Evolutionary conservation across 352 stramenopile genomes (phyloP).

Genomic region (Globisporangium splendens): DNA sequence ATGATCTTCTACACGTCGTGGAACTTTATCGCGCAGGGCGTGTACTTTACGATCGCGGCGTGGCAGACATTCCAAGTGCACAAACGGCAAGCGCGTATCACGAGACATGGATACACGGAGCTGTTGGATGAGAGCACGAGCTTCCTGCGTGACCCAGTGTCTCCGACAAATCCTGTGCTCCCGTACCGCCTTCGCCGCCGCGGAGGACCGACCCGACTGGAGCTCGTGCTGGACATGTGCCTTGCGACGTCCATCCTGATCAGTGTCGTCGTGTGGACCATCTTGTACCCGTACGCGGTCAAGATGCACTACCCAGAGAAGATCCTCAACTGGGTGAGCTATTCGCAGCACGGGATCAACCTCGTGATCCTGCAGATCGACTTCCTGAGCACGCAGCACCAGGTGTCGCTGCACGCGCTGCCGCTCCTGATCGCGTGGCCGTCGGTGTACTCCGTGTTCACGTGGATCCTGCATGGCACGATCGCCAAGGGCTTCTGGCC

Average conservation of each 20-base stretch:
- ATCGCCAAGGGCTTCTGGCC: slow-evolving; percentile 70
- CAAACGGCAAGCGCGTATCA: slow-evolving; percentile 16
- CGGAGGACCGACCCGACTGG: slow-evolving; percentile 30
- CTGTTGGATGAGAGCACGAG: slow-evolving; percentile 39
- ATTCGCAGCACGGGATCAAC: slow-evolving; percentile 76
- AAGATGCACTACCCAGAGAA: slow-evolving; percentile 39
- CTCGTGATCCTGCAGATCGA: slow-evolving; percentile 66
- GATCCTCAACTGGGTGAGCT: slow-evolving; percentile 76
- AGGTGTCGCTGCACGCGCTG: slow-evolving; percentile 50
- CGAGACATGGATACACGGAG: slow-evolving; percentile 22
- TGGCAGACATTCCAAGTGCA: slow-evolving; percentile 23
- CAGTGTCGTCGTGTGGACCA: slow-evolving; percentile 63
- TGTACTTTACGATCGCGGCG: slow-evolving; percentile 48
- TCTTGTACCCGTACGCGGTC: slow-evolving; percentile 66
- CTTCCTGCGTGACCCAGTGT: slow-evolving; percentile 10
- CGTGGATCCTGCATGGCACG: slow-evolving; percentile 73
- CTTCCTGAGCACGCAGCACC: slow-evolving; percentile 48
- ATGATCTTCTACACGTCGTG: slow-evolving; percentile 83
- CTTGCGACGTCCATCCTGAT: slow-evolving; percentile 69
- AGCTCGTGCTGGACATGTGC: slow-evolving; percentile 68
- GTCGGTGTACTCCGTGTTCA: slow-evolving; percentile 63
- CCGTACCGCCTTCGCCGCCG: slow-evolving; percentile 27
- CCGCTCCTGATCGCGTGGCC: slow-evolving; percentile 61
- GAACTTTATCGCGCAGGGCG: slow-evolving; percentile 77
- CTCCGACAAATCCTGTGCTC: neutral